Base-by-base conservation (phyloP, 768 basidiomycete species). In the Tubosaeta brunneosetosa region DNA sequence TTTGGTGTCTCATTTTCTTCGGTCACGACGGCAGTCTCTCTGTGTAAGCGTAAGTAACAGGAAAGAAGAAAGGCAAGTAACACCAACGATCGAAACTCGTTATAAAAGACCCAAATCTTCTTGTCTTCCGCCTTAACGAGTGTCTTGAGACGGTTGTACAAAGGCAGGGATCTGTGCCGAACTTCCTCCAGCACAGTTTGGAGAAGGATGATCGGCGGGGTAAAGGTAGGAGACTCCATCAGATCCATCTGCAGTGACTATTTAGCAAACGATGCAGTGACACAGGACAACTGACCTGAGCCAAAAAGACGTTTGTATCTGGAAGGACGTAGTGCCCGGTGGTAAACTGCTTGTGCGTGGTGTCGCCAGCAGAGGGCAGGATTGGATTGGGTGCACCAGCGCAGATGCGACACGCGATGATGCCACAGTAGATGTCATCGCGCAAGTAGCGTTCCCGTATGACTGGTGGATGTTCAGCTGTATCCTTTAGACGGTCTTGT, bases 181-280 rank as follows among this genome's bases (percentile, higher is more conserved):
- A 97, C 93, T 82, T 99, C 97, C 58, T 97, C 91, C 48, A 98
- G 75, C 2, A 97, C 94, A 0, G 95, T 99, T 71, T 98, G 95
- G 2, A 97, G 80, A 22, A 99, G 74, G 50, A 99, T 85, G 49
- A 97, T 83, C 0, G 94, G 92, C 1, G 86, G 75, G 0, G 72
- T 78, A 61, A 94, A 90, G 1, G 83, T 73, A 2, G 78, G 72
- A 0, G 88, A 90, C 67, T 93, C 89, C 36, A 98, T 75, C 48
- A 98, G 77, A 70, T 99, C 97, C 89, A 98, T 97, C 91, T 97
- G 60, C 13, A 51, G 19, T 22, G 47, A 16, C 6, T 19, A 25
- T 61, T 53, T 9, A 56, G 46, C 43, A 51, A 13, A 13, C 37
- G 36, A 43, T 36, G 14, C 8, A 14, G 11, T 10, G 6, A 25